phyloP scores from a whole-genome alignment of 257 asterid genomes.

The Osmanthus fragrans region DNA sequence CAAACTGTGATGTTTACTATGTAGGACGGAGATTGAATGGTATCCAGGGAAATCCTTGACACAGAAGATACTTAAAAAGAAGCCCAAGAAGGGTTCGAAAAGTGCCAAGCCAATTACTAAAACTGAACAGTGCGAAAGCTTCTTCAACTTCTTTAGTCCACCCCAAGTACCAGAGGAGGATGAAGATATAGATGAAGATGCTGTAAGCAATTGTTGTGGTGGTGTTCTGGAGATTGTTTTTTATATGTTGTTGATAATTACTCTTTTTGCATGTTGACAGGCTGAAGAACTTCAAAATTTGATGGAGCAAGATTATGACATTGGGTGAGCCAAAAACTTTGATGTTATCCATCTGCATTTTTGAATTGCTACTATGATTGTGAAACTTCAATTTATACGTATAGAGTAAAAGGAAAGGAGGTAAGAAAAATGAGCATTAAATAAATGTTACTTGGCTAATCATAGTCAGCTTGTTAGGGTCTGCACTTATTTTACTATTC shows the following conservation, averaged over 20 bases:
- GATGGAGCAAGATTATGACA: conserved; percentile 89
- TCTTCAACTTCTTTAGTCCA: conserved; percentile 91
- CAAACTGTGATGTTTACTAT: background rate
- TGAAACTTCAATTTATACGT: background rate
- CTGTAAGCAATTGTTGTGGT: conserved; percentile 40
- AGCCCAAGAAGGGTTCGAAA: conserved; percentile 86
- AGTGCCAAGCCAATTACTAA: conserved; percentile 68
- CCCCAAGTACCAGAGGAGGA: conserved; percentile 84
- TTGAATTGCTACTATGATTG: background rate
- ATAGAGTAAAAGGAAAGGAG: background rate
- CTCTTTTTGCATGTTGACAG: conserved; percentile 28
- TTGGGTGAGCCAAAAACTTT: conserved; percentile 52
- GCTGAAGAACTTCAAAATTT: conserved; percentile 79
- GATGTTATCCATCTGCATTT: background rate
- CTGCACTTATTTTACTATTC: background rate
- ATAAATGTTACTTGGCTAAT: background rate
- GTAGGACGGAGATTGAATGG: conserved; percentile 86
- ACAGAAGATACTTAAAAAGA: conserved; percentile 73
- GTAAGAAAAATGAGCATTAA: background rate
- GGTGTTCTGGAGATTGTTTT: background rate
- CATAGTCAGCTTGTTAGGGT: background rate
- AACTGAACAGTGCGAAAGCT: conserved; percentile 83
- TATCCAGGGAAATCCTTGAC: conserved; percentile 76
- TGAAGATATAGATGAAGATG: conserved; percentile 84
- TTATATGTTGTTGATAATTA: background rate